Evolutionary conservation across 805 yeast genomes (phyloP), one percentile per base, ranked within the genome.

Genomic region (Brettanomyces custersianus): DNA sequence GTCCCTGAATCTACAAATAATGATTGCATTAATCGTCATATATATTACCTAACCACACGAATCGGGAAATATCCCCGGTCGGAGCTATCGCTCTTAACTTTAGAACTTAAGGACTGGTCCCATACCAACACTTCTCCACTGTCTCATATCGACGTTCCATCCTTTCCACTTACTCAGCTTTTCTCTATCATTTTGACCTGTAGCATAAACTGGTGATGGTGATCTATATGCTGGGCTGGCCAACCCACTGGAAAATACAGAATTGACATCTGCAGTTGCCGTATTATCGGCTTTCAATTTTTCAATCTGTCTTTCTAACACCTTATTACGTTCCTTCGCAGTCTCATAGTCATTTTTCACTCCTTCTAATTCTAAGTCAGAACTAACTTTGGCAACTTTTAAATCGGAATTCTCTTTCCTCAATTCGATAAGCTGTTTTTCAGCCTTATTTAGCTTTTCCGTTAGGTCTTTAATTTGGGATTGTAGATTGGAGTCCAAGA

Each of bases 141-240:
- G 48, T 19, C 84, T 69, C 94, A 88, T 83, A 50, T 88, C 95
- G 3, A 86, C 70, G 50, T 80, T 85, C 87, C 88, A 88, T 33
- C 74, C 77, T 44, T 76, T 77, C 94, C 94, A 88, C 44, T 74
- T 75, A 51, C 68, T 64, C 44, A 88, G 58, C 31, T 70, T 65
- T 37, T 75, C 78, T 42, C 70, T 64, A 43, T 74, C 66, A 46
- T 74, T 77, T 8, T 25, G 17, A 25, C n/a, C n/a, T n/a, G 7
- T 25, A 25, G 28, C 17, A 25, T 25, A 25, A 7, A 7, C 28
- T 13, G 7, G 6, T n/a, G 7, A n/a, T 25, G 28, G n/a, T 7
- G n/a, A n/a, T 7, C 15, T 13, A 25, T 25, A 7, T 12, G 42
- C 32, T 27, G 48, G 28, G 35, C 48, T 40, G 31, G 57, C 37